Base-by-base conservation (phyloP, 2,329 filamentous ascomycete species). In the Hortaea sp. region DNA sequence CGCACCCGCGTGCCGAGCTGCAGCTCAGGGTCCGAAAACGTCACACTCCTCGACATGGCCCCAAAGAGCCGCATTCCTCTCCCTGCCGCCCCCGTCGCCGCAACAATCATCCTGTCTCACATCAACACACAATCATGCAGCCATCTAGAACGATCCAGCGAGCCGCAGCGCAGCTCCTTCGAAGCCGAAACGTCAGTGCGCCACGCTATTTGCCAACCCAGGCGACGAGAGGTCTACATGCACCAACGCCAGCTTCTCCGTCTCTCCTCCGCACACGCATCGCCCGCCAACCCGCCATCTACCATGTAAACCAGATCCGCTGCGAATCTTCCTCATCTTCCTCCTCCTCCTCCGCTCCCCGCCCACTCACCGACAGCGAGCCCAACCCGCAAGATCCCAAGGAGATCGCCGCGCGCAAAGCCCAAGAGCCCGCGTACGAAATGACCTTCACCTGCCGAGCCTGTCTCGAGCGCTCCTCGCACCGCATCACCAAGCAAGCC, bases 401-500 rank as follows among this genome's bases (percentile, higher is more conserved):
- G 48, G 61, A 43, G 59, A 66, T 50, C 59, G 67, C 51, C 57
- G 65, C 50, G 52, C 67, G 50, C 62, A 79, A 55, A 47, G 58
- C 63, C 5, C 63, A 70, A 47, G 64, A 70, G 32, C 87, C 87
- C 1, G 79, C 85, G 47, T 98, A 97, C 69, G 77, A 88, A 56
- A 75, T 98, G 53, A 85, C 82, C 42, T 95, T 98, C 65, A 98
- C 92, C 55, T 98, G 92, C 76, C 82, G 85, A 49, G 60, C 62
- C 45, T 98, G 92, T 69, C 72, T 75, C 40, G 71, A 77, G 32
- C 83, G 89, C 48, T 94, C 87, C n/a, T 76, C 81, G 9, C 94
- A 98, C 69, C 77, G 77, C 43, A 74, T 98, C 57, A 88, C 87
- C 29, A 95, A 97, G 67, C 92, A 97, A 63, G 92, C 88, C 30